Evolutionary conservation across 805 yeast genomes (phyloP), one percentile per base, ranked within the genome.

Genomic region (Candida tallmaniae): DNA sequence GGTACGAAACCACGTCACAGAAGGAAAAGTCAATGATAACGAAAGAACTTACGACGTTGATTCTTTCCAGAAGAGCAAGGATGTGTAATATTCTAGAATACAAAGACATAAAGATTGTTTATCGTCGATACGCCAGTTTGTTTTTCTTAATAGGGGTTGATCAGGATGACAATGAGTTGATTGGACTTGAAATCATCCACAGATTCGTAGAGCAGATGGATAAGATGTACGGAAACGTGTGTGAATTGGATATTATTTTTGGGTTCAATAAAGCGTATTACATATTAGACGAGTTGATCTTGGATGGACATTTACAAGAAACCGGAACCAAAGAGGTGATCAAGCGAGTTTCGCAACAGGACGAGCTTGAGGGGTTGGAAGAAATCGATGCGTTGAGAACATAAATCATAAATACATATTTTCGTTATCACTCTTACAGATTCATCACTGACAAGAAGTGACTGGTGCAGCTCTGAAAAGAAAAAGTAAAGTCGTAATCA

Each of bases 171-270:
- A 93, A 93, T 56, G 98, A 93, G 56, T 68, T 93, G 43, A 60
- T 86, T 35, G 80, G 94, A 1, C 66, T 93, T 37, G 98, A 93
- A 51, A 66, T 83, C 12, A 80, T 93, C 33, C 98, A 93, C 56
- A 70, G 97, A 41, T 93, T 80, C 56, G 98, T 93, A 26, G 98
- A 93, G 58, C 88, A 86, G 45, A 87, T 93, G 96, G 98, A 93
- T 65, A 82, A 83, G 48, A 78, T 88, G 40, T 93, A 86, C 54
- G 97, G 96, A 9, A 90, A 87, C 52, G 98, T 93, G 12, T 88
- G 97, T 61, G 98, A 93, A 57, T 68, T 93, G 50, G 98, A 93
- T 62, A 93, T 93, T 42, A 93, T 93, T 32, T 93, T 93, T 73
- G 93, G 94, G 52, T 93, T 93, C 62, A 85, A 84, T 48, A 83